Evolutionary conservation across 805 yeast genomes (phyloP), one percentile per base, ranked within the genome.

Genomic region (Scheffersomyces amazonensis): DNA sequence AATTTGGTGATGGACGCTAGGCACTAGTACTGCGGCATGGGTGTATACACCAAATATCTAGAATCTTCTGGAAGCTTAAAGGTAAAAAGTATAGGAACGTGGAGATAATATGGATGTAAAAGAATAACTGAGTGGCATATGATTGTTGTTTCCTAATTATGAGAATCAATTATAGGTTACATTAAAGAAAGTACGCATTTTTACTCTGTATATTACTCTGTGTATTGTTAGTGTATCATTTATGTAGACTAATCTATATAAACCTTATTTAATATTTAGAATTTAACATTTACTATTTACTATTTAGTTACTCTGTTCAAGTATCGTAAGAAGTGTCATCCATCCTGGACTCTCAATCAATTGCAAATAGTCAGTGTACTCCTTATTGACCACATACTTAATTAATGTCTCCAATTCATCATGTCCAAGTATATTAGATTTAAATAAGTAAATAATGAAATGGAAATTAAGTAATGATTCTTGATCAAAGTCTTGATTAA

Each of bases 261-360:
- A n/a, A n/a, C n/a, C n/a, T n/a, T n/a, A n/a, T n/a, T n/a, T n/a
- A n/a, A n/a, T n/a, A n/a, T n/a, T n/a, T n/a, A n/a, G n/a, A n/a
- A n/a, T n/a, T n/a, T n/a, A n/a, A n/a, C n/a, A n/a, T n/a, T 20
- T 20, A 10, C 10, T 18, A 27, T 16, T 16, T 18, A 13, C 30
- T 30, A 10, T n/a, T 35, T 40, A 52, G 3, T 38, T 45, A 37
- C 67, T 60, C 21, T 66, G 71, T 39, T 68, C 72, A 34, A 68
- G 42, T 18, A 69, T 66, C 28, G 89, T 76, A 23, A 80, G 56
- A 41, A 88, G 63, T 1, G 95, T 85, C 69, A 81, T 84, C 96
- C 96, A 88, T 1, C 93, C 93, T 0, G 85, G 80, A 18, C 76
- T 58, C 43, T 82, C 80, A 17, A 82, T 61, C 35, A 83, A 62